Evolutionary conservation across 129 eudicot species (phyloP).

Genomic region (Artemisia annua): DNA sequence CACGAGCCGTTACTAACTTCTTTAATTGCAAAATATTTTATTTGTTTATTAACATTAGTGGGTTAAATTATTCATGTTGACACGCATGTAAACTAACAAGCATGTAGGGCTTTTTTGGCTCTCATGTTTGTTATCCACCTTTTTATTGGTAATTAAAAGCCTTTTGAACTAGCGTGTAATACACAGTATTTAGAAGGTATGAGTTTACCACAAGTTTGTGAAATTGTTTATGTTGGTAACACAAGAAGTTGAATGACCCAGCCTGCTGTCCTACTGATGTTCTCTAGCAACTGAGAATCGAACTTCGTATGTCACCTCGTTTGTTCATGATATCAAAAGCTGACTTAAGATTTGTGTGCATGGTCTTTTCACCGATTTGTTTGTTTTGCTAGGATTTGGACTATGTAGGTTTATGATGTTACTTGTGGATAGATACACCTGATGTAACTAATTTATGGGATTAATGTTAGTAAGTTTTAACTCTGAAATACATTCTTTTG

Average conservation of each 20-base stretch:
- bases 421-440: not conserved
- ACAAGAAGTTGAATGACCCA: no score
- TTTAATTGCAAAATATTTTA: not conserved
- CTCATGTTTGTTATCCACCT: not conserved
- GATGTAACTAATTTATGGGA: not conserved
- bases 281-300: not conserved
- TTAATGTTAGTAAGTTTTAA: not conserved
- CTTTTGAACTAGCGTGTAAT: not conserved
- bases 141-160: slow-evolving; percentile 2
- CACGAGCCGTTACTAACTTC: no score
- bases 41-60: no score
- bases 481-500: not conserved
- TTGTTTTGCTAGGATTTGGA: not conserved
- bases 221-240: no score
- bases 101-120: no score
- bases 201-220: no score
- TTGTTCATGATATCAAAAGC: not conserved
- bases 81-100: not conserved
- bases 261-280: no score
- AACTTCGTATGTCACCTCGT: not conserved
- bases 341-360: not conserved
- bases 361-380: not conserved
- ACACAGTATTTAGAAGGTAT: not conserved
- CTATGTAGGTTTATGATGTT: not conserved
- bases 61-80: not conserved